Evolutionary conservation across 2,329 filamentous ascomycete species (phyloP), one percentile per base, ranked within the genome.

Genomic region (Davidsoniella virescens): DNA sequence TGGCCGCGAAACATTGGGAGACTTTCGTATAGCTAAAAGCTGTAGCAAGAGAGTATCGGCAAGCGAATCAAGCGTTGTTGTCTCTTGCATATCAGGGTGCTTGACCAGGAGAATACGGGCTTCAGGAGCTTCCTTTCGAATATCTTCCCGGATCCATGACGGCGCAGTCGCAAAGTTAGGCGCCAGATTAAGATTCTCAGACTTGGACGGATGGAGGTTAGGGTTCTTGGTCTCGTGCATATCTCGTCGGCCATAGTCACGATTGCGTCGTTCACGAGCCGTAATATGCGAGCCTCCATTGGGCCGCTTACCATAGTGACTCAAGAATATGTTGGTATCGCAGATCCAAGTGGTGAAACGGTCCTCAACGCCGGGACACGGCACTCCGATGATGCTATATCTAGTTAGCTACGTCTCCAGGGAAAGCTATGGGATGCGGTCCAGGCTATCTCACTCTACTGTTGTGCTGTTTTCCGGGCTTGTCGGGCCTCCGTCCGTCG

Each of bases 121-220:
- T 14, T 62, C 64, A 55, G 62, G 67, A 2, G 67, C 67, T 54
- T 70, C 67, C 5, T 65, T 65, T 0, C 73, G 65, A 20, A 76
- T 67, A 0, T 72, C 71, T 56, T 74, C 70, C 8, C 69, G 64
- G 4, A 76, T 67, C 73, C 73, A 76, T 0, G 70, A 61, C n/a
- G 68, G 66, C 2, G 57, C 60, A 0, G 63, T 63, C 44, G 55
- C 61, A 2, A 62, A 61, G 53, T 61, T 2, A 55, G 23, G 62
- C 57, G 0, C 63, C 57, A 4, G 37, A 8, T 49, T 42, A 10
- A 42, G 37, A 26, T 38, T 55, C 2, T 57, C 60, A 20, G 65
- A 49, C 7, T 41, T 49, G 5, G 47, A 41, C 26, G 12, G 38
- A 10, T 62, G 1, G 63, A 63, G 36, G 65, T 63, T 39, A 5